Percentiles rank a stretch among this genome's conserved stretches.
Conservation (phyloP, 108 stramenopile genomes). For the Skeletonema tropicum region DNA sequence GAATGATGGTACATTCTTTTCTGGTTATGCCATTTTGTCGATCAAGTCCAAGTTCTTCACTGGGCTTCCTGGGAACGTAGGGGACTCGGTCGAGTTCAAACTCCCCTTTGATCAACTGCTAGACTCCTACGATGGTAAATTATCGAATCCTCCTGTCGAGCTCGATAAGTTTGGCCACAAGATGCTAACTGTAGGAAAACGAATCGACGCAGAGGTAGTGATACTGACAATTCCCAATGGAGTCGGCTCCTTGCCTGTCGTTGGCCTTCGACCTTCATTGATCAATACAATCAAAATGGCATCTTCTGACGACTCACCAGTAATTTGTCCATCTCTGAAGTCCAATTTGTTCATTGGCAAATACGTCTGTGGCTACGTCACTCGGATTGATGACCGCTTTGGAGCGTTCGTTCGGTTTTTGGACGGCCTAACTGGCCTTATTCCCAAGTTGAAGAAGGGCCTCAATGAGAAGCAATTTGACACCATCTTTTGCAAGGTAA, state of each 20-base stretch:
- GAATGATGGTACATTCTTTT: conserved; percentile 56
- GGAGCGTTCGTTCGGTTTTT: conserved; percentile 87
- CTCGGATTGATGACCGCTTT: conserved; percentile 68
- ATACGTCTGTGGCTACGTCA: conserved; percentile 69
- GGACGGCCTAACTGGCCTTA: conserved; percentile 79
- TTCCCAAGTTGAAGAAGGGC: conserved; percentile 82
- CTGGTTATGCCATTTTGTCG: conserved; percentile 80
- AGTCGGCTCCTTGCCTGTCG: conserved; percentile 58
- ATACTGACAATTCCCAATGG: conserved; percentile 65
- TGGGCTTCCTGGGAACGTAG: conserved; percentile 24
- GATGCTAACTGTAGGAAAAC: conserved; percentile 72
- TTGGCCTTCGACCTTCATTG: conserved; percentile 68
- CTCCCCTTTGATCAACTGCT: conserved; percentile 80
- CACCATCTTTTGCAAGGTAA: conserved; percentile 67
- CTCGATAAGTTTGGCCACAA: conserved; percentile 64
- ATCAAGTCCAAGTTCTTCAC: conserved; percentile 78
- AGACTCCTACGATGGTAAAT: conserved; percentile 65
- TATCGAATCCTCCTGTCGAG: conserved; percentile 57
- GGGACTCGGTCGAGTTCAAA: conserved; percentile 69
- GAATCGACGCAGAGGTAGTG: conserved; percentile 69
- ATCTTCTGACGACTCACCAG: conserved; percentile 21
- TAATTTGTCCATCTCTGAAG: conserved; percentile 57
- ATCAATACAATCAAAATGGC: conserved; percentile 53
- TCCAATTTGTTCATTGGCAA: conserved; percentile 73
- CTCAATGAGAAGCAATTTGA: conserved; percentile 60